Percentiles rank a stretch among this genome's conserved stretches.
phyloP scores from a whole-genome alignment of 352 stramenopile genomes.

The Pythium aphanidermatum region DNA sequence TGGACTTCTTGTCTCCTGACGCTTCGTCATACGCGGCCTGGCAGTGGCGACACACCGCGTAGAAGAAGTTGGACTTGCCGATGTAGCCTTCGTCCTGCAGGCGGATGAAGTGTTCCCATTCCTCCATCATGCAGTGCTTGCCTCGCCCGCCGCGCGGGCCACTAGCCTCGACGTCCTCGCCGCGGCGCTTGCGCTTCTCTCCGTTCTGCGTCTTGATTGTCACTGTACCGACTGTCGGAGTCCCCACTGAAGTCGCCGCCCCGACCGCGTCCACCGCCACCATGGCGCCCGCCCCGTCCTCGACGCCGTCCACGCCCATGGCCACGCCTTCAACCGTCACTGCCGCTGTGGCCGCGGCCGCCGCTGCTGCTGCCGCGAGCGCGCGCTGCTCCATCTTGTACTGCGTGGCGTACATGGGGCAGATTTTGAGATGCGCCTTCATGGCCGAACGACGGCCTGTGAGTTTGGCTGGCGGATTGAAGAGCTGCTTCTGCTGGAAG shows the following conservation, averaged over 20 bases:
- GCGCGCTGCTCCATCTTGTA: constrained; percentile 53
- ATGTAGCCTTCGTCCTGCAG: constrained; percentile 77
- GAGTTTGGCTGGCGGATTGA: constrained; percentile 44
- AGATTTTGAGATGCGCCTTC: constrained; percentile 67
- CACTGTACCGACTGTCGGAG: constrained; percentile 5
- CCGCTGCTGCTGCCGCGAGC: constrained; percentile 20
- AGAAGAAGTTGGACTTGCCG: constrained; percentile 80
- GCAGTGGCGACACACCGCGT: constrained; percentile 65
- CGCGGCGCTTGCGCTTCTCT: constrained; percentile 52
- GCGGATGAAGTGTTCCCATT: constrained; percentile 73
- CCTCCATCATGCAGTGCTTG: constrained; percentile 81
- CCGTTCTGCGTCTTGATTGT: constrained; percentile 16
- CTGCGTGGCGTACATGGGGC: constrained; percentile 57
- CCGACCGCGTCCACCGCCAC: background rate
- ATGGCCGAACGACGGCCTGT: constrained; percentile 72
- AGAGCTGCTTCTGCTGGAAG: constrained; percentile 62
- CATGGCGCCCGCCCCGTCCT: background rate
- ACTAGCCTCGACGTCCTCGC: constrained; percentile 25
- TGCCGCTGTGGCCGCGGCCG: constrained; percentile 9
- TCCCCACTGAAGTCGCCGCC: background rate
- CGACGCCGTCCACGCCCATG: background rate
- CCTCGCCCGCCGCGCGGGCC: constrained; percentile 40
- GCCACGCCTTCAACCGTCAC: background rate
- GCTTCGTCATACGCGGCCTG: constrained; percentile 53
- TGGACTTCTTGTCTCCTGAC: constrained; percentile 40